Evolutionary conservation across 148 eudicot species (phyloP).

Genomic region (Dianthus caryophyllus): DNA sequence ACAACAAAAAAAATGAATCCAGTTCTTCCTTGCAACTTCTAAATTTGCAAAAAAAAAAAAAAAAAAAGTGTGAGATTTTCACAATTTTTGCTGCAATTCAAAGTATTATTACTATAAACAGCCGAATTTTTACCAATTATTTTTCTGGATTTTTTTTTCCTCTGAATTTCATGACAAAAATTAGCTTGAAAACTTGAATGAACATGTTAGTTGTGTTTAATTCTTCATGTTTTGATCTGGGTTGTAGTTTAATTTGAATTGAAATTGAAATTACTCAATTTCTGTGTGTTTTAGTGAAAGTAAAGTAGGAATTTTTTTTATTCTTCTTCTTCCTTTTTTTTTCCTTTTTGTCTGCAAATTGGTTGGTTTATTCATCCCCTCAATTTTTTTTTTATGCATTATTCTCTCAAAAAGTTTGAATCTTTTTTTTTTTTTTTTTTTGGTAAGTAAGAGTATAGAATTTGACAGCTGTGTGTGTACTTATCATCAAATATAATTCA

Average conservation of each 20-base stretch:
- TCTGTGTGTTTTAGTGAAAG: constrained; percentile 30
- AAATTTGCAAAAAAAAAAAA: constrained; percentile 11
- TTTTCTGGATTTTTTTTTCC: constrained; percentile 4
- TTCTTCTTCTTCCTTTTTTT: constrained; percentile 32
- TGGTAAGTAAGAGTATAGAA: constrained; percentile 24
- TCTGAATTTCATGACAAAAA: constrained; percentile 17
- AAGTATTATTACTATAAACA: constrained; percentile 7
- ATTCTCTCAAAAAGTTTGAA: constrained; percentile 19
- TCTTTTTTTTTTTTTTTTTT: no score
- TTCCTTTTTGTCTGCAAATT: constrained; percentile 22
- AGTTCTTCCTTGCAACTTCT: constrained; percentile 5
- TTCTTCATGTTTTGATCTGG: constrained; percentile 38
- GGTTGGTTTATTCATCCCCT: constrained; percentile 22
- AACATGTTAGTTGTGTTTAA: not conserved
- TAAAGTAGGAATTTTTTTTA: constrained; percentile 35
- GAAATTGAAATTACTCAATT: constrained; percentile 21
- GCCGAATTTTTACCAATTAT: constrained; percentile 7
- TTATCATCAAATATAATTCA: constrained; percentile 4
- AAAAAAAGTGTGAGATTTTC: no score
- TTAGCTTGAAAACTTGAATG: not conserved
- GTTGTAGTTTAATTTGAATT: constrained; percentile 31
- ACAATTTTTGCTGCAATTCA: constrained; percentile 11
- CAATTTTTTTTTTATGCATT: not conserved
- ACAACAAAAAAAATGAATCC: constrained; percentile 7
- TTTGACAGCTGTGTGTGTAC: constrained; percentile 25